Base-by-base conservation (phyloP, 345 rosid species). In the Populus pruinosa region DNA sequence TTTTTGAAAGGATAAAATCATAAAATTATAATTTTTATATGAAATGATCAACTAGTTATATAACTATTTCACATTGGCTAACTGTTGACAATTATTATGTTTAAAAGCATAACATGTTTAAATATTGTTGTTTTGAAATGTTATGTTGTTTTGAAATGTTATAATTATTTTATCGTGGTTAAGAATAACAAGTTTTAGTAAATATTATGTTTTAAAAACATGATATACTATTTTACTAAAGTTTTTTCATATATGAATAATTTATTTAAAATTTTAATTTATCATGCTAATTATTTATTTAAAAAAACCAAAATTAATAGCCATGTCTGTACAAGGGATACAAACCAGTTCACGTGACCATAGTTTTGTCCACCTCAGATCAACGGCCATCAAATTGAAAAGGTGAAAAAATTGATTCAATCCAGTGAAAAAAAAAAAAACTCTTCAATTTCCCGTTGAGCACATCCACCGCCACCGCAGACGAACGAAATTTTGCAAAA, bases 91-190 rank as follows among this genome's bases (percentile, higher is more conserved):
- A 4, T 33, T 33, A 5, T 33, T 0, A 0, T 0, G 5, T 33
- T 33, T 33, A 33, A 33, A 33, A 33, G 5, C 36, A 33, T 0
- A 0, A 33, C 36, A 33, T 33, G 5, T 33, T 33, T 33, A 33
- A 33, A 33, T 33, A 0, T 33, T 33, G 0, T 4, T 4, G 5
- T 33, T 33, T 0, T 4, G 5, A 33, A 5, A 0, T 0, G 0
- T 0, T 0, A 33, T 5, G 0, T 4, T 4, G 5, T 33, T 33
- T 0, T 4, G 5, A 33, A 5, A 0, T 0, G 0, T 0, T 0
- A 33, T 5, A 33, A 0, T 0, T 33, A 33, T 33, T 0, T 33
- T 4, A 0, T 33, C 4, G 4, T 0, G 0, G 4, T 33, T 33
- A 33, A 5, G 5, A 33, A 33, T 33, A 33, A 33, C 0, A 4